These are phyloP conservation scores for Fusarium odoratissimum DNA, from an alignment of 2,329 filamentous ascomycete species.

Conservation along the genomic window DNA sequence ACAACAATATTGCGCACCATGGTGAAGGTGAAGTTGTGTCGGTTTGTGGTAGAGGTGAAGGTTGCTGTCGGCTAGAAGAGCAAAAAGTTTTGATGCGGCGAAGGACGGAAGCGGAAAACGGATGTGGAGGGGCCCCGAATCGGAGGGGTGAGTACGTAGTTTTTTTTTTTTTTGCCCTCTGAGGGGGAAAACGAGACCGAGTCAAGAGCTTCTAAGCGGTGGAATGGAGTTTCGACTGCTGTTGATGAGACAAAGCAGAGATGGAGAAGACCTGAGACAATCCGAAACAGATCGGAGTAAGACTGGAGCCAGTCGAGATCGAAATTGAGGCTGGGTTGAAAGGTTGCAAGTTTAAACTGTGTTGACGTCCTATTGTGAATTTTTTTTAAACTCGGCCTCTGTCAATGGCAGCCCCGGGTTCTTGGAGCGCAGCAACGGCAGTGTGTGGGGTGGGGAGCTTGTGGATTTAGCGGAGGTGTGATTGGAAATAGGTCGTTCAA, in stretches of 20 bases:
- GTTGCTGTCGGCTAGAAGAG: conserved; percentile 26
- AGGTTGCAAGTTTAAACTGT: conserved; percentile 36
- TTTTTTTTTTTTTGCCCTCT: conserved; percentile 12
- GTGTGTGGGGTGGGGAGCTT: conserved; percentile 30
- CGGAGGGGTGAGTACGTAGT: conserved; percentile 40
- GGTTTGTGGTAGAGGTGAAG: conserved; percentile 20
- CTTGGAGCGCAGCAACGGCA: conserved; percentile 36
- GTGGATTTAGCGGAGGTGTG: conserved; percentile 33
- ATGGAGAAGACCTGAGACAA: conserved; percentile 25
- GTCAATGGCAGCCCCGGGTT: conserved; percentile 39
- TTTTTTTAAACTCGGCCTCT: conserved; percentile 30
- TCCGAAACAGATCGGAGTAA: conserved; percentile 30
- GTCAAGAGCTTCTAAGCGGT: conserved; percentile 17
- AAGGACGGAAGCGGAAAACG: conserved; percentile 45
- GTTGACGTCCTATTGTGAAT: conserved; percentile 19
- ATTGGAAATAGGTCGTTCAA: conserved; percentile 42
- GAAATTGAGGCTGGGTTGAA: conserved; percentile 21
- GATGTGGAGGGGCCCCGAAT: conserved; percentile 45
- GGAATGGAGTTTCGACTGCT: conserved; percentile 17
- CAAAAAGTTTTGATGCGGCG: conserved; percentile 44
- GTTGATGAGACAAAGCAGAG: conserved; percentile 8
- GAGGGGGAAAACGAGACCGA: conserved; percentile 21
- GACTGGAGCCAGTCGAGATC: conserved; percentile 29
- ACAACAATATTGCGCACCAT: conserved; percentile 98
- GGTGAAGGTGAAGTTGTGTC: conserved; percentile 39